A percentile compares a stretch with the other conserved stretches of the same genome.
These are phyloP conservation scores for Crithidia brevicula DNA, from an alignment of 208 protist species.

Conservation along the genomic window DNA sequence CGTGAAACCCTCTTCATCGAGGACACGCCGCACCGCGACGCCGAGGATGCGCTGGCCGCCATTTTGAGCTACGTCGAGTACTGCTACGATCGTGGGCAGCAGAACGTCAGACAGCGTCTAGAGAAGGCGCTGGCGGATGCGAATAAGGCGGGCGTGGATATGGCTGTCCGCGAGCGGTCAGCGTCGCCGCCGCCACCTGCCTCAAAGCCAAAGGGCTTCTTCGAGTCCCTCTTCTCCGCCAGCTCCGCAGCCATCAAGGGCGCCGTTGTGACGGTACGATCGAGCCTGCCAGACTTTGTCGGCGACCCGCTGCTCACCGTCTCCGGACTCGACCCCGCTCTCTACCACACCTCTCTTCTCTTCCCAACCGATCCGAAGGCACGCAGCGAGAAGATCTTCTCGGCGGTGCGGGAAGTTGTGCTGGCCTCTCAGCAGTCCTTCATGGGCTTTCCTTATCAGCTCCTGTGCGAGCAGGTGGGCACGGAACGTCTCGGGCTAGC, in stretches of 20 bases:
- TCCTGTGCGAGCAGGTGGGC: conserved; percentile 66
- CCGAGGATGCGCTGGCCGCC: conserved; percentile 45
- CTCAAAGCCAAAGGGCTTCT: conserved; percentile 23
- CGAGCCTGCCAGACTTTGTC: conserved; percentile 40
- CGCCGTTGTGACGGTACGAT: conserved; percentile 29
- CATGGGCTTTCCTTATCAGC: conserved; percentile 68
- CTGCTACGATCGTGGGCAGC: conserved; percentile 43
- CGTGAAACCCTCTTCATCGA: conserved; percentile 64
- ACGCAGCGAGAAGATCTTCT: conserved; percentile 44
- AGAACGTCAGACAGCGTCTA: conserved; percentile 22
- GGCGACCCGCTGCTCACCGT: conserved; percentile 39
- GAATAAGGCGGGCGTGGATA: background rate
- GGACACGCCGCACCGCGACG: conserved; percentile 32
- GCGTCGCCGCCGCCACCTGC: background rate
- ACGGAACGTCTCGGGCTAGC: conserved; percentile 45
- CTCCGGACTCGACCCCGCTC: conserved; percentile 22
- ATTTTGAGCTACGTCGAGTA: conserved; percentile 62
- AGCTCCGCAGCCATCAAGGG: conserved; percentile 31
- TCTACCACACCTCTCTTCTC: conserved; percentile 27
- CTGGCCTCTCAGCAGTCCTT: conserved; percentile 73
- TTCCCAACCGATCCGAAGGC: conserved; percentile 40
- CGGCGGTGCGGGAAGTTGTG: conserved; percentile 55
- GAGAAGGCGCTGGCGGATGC: conserved; percentile 20
- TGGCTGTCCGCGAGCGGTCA: too few relatives aligned
- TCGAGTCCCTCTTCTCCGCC: conserved; percentile 31